Percentiles rank a stretch among this genome's conserved stretches.
Conservation (phyloP, 2,329 filamentous ascomycete genomes). For the Paraconiothyrium brasiliense region DNA sequence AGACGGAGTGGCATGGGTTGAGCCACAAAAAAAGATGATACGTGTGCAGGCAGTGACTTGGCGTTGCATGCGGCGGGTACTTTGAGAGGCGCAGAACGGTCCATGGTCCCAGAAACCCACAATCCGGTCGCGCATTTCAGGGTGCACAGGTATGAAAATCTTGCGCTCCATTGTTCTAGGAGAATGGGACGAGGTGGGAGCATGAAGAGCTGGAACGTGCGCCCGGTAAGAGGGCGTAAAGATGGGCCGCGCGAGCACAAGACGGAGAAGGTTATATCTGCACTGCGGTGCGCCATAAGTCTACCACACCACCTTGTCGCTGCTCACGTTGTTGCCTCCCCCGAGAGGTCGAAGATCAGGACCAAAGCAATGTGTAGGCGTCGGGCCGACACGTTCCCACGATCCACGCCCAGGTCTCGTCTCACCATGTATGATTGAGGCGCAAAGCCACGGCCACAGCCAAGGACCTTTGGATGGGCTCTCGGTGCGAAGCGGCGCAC, state of each 20-base stretch:
- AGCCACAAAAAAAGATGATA: conserved; percentile 2
- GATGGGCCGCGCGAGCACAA: background rate
- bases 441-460: conserved; percentile 5
- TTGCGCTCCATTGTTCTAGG: background rate
- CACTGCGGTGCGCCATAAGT: background rate
- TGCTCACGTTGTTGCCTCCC: background rate
- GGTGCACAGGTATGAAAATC: background rate
- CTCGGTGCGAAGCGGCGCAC: background rate
- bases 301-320: too few relatives aligned
- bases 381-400: conserved; percentile 4
- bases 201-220: background rate
- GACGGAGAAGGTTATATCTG: background rate
- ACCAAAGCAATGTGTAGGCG: background rate
- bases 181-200: background rate
- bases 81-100: background rate
- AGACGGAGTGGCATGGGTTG: background rate
- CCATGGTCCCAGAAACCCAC: background rate
- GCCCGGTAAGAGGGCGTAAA: conserved; percentile 2
- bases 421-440: conserved; percentile 5
- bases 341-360: background rate
- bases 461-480: background rate
- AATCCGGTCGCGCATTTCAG: background rate
- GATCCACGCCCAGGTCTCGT: conserved; percentile 11
- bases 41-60: conserved; percentile 10
- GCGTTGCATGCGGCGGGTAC: background rate